Percentiles rank a stretch among this genome's conserved stretches.
Evolutionary conservation across 306 rosid species (phyloP).

Genomic region (Cucurbita ficifolia): DNA sequence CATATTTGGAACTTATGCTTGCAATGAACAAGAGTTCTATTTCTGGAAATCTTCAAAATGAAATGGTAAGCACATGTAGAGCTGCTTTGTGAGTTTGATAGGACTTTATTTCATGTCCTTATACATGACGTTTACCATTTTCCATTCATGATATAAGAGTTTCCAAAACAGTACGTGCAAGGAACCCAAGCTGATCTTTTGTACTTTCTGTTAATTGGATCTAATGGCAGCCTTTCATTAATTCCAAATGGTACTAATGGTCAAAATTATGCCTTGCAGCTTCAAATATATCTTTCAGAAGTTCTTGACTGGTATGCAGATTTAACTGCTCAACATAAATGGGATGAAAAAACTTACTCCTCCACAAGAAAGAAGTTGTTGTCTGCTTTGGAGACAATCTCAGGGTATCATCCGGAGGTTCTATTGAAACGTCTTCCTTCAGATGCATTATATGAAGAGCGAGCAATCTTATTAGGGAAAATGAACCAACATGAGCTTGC

Average conservation of each 20-base stretch:
- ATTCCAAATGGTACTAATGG: neutral
- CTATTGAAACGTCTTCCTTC: constrained; percentile 69
- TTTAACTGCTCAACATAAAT: constrained; percentile 50
- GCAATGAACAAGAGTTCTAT: constrained; percentile 88
- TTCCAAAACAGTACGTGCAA: neutral
- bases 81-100: neutral
- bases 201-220: neutral
- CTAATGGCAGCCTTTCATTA: neutral
- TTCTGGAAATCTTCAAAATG: constrained; percentile 90
- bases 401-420: constrained; percentile 82
- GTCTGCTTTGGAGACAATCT: constrained; percentile 67
- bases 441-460: constrained; percentile 89
- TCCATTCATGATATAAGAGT: neutral
- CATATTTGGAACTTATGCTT: constrained; percentile 90
- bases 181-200: neutral
- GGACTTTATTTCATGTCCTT: neutral
- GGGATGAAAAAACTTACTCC: constrained; percentile 82
- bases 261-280: constrained; percentile 36
- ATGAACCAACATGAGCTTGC: constrained; percentile 97
- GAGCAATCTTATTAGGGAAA: constrained; percentile 79
- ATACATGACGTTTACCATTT: neutral
- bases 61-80: constrained; percentile 49
- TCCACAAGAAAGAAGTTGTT: constrained; percentile 69
- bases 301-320: constrained; percentile 86
- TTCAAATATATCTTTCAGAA: constrained; percentile 77